Evolutionary conservation across 2,329 filamentous ascomycete species (phyloP), one percentile per base, ranked within the genome.

Genomic region (Tolypocladium ophioglossoides): DNA sequence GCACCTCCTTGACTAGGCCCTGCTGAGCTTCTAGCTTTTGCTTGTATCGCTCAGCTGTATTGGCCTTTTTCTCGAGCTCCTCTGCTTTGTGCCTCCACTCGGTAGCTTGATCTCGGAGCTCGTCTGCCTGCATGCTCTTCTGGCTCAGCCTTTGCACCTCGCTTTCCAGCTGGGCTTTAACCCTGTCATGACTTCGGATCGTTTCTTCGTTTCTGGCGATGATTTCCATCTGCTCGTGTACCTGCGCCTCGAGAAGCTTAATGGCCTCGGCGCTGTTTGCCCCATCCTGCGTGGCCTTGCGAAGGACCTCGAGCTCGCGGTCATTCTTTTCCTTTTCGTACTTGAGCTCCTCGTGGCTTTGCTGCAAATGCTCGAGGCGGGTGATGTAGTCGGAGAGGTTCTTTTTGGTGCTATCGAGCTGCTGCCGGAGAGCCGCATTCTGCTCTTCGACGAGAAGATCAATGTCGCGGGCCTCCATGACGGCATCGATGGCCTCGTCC

Each of bases 191-290:
- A 27, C 61, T 65, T 12, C 70, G 66, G 50, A 72, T 72, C n/a
- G 57, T 60, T 66, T 91, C 87, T 60, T 89, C 80, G 27, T 76
- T 79, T 37, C 65, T 64, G 40, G 83, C 82, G 63, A 91, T 91
- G 51, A 89, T 74, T 55, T 85, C 78, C 66, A 89, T 84, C 62
- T 87, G 83, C 61, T 89, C 82, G 41, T 79, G 78, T 27, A 85
- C 72, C 59, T 79, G 78, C 46, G 72, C 70, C 60, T 84, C 74
- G 60, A 86, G 71, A 56, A 76, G 69, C 68, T 74, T 73, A 58
- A 82, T 76, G 51, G 77, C 71, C 53, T 77, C 74, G 24, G 72
- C 77, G 64, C 72, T 79, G 67, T 72, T 74, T 67, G 74, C 70
- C 64, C 81, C 71, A 72, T 80, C 70, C 68, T 74, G 60, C 66